Evolutionary conservation across 345 rosid species (phyloP), one percentile per base, ranked within the genome.

Genomic region (Eucalyptus regnans): DNA sequence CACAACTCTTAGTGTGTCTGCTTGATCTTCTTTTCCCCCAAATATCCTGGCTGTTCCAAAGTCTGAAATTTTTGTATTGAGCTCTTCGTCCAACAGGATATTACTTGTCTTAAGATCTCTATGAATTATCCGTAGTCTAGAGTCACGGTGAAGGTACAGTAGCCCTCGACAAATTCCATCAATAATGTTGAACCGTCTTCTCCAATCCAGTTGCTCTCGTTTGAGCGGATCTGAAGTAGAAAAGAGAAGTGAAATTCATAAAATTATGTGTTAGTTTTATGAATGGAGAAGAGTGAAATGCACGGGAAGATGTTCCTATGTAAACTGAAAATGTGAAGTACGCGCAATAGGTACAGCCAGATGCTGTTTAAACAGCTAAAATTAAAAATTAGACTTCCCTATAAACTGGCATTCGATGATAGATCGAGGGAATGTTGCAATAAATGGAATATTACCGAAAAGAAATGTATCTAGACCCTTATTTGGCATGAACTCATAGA

Each of bases 151-250:
- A 52, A 94, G 93, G 86, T 93, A 93, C 49, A 92, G 31, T 12
- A 93, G 93, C 23, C 94, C 95, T 92, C 94, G 89, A 86, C 92
- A 86, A 11, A 94, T 92, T 88, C 96, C 96, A 48, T 90, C 91
- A 83, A 94, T 91, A 13, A 94, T 93, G 71, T 88, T 89, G 29
- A 91, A 91, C 25, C 93, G 71, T 29, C 84, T 93, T 86, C 89
- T 91, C 94, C 95, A 93, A 48, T 92, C 91, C 50, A 94, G 87
- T 46, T 91, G 50, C 11, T 50, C 86, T 79, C 88, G 80, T 68
- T 90, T 91, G 43, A 20, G 3, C 1, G 92, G 91, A 87, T 93
- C 93, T 94, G 87, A 51, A 56, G 27, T 44, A 31, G 86, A 89
- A 87, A 87, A 92, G 87, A 18, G 91, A 90, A 93, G 93, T 90